phyloP scores from a whole-genome alignment of 768 basidiomycete genomes.

The Auricularia sp. region DNA sequence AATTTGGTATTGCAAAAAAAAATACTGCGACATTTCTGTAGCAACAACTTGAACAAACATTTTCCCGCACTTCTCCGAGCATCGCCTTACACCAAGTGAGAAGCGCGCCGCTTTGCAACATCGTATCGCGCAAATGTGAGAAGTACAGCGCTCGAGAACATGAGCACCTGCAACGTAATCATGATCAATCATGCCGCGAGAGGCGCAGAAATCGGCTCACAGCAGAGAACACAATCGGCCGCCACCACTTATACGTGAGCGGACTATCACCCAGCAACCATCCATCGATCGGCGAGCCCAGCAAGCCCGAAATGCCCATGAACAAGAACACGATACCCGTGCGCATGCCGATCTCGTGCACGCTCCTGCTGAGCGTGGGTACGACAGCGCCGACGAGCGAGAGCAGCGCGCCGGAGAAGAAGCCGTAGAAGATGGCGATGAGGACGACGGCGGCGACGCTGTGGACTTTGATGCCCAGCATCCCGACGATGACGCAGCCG shows the following conservation, averaged over 20 bases:
- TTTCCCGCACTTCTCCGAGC: too few relatives aligned
- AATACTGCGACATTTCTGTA: too few relatives aligned
- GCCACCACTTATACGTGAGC: neutral
- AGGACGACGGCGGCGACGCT: constrained; percentile 15
- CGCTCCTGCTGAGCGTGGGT: neutral
- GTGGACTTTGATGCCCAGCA: constrained; percentile 26
- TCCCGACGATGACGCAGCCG: constrained; percentile 51
- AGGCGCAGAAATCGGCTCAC: neutral
- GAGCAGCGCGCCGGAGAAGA: constrained; percentile 19
- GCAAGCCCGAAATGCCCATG: neutral
- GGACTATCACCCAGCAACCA: neutral
- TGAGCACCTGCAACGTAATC: neutral
- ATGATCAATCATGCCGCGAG: neutral
- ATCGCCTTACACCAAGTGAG: neutral
- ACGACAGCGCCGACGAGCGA: constrained; percentile 13
- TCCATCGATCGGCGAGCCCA: neutral
- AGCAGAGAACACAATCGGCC: neutral
- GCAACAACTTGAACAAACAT: too few relatives aligned
- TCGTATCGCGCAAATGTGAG: neutral
- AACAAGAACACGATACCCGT: constrained; percentile 15
- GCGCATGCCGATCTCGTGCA: constrained; percentile 17
- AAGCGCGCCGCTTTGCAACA: neutral
- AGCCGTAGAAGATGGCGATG: constrained; percentile 17
- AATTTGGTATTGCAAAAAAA: too few relatives aligned
- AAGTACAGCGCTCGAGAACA: neutral